phyloP scores from a whole-genome alignment of 306 rosid genomes.

The Prunus persica region DNA sequence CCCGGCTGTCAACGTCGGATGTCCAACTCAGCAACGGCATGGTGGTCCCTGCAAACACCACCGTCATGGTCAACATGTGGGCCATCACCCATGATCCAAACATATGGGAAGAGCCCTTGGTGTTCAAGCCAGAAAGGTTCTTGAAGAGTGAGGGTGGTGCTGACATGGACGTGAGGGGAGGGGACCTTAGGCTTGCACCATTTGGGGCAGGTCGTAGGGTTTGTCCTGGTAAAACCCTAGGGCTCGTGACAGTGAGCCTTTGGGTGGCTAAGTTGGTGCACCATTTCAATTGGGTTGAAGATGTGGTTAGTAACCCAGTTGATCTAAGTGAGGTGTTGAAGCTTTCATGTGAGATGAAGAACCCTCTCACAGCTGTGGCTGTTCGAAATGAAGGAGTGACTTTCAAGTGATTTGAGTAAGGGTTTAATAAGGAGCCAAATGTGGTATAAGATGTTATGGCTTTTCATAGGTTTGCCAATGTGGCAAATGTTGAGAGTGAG shows the following conservation, averaged over 20 bases:
- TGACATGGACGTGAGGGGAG: conserved; percentile 46
- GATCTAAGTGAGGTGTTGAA: conserved; percentile 45
- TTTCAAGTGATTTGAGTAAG: not conserved
- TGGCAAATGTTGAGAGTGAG: too few species aligned
- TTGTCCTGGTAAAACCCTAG: conserved; percentile 49
- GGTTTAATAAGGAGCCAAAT: not conserved
- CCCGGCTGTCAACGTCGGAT: conserved; percentile 48
- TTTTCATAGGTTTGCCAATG: not conserved
- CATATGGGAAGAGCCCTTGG: conserved; percentile 38
- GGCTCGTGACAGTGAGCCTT: conserved; percentile 34
- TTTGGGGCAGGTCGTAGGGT: conserved; percentile 57
- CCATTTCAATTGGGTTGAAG: conserved; percentile 35
- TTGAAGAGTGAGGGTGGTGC: conserved; percentile 22
- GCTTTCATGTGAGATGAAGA: conserved; percentile 54
- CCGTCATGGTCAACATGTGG: conserved; percentile 67
- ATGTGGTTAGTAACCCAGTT: conserved; percentile 13
- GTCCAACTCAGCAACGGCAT: conserved; percentile 52
- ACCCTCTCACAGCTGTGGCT: conserved; percentile 30
- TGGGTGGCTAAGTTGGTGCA: conserved; percentile 50
- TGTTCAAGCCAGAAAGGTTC: conserved; percentile 50
- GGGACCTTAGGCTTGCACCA: conserved; percentile 47
- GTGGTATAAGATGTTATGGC: not conserved
- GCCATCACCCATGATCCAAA: conserved; percentile 52
- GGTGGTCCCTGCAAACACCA: conserved; percentile 45
- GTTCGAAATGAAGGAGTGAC: not conserved